A percentile compares a stretch with the other conserved stretches of the same genome.
These are phyloP conservation scores for Acanthamoeba castellanii DNA, from an alignment of 208 protist species.

Conservation along the genomic window DNA sequence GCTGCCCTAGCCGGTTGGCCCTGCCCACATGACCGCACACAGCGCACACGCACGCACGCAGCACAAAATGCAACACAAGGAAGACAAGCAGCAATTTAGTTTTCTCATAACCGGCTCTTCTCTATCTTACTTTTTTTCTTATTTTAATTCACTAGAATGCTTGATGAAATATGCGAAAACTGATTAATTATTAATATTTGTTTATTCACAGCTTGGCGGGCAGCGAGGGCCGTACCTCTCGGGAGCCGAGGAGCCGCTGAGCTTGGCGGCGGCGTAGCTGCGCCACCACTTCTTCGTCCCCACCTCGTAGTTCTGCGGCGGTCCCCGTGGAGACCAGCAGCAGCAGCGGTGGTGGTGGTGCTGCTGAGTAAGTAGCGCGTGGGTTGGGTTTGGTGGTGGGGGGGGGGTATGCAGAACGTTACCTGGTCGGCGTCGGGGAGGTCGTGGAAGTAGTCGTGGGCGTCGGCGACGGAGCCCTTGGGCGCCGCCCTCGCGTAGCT, in stretches of 20 bases:
- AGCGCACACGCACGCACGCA: no score
- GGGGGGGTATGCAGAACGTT: background rate
- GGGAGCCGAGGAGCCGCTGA: background rate
- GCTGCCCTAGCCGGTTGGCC: background rate
- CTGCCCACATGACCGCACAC: background rate
- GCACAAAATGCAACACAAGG: background rate
- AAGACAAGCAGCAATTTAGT: no score
- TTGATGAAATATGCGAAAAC: no score
- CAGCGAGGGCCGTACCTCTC: background rate
- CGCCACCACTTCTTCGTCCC: slow-evolving; percentile 29
- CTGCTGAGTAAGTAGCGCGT: no score
- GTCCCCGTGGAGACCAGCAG: no score
- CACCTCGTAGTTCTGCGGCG: background rate
- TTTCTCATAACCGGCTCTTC: no score
- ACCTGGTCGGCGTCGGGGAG: background rate
- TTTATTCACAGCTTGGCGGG: no score
- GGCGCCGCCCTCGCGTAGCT: background rate
- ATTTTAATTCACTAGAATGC: no score
- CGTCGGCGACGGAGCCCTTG: background rate
- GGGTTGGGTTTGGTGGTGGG: no score
- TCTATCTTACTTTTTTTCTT: no score
- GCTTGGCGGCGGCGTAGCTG: slow-evolving; percentile 2
- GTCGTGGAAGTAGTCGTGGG: slow-evolving; percentile 6
- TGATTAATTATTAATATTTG: no score
- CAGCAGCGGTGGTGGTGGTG: no score